Evolutionary conservation across 2,329 filamentous ascomycete genomes (phyloP), one percentile per base, ranked within the genome.

Genomic region (Xylaria sp.): DNA sequence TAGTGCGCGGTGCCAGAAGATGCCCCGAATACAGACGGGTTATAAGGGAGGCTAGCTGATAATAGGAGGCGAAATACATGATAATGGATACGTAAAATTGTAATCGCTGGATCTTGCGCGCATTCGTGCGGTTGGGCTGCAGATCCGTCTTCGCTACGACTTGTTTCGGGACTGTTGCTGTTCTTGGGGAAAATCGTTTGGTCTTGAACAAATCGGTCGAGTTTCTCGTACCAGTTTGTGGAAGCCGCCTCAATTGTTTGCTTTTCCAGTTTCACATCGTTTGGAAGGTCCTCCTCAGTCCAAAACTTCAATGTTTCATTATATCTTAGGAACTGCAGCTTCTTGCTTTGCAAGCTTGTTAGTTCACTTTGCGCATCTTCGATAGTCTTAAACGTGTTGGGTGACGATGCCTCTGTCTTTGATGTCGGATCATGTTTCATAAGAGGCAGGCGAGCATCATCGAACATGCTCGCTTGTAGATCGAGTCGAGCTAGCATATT

Each of bases 401-500:
- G 15, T 52, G 36, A 49, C 25, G 18, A 48, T 23, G 9, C n/a
- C 31, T 58, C 36, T 12, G n/a, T 10, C n/a, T 28, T 41, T n/a
- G 49, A 8, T 12, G 15, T 8, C 15, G 12, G 10, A 48, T 3
- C n/a, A 1, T 31, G 8, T 28, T 3, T 39, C 18, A n/a, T 25
- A 55, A 48, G 39, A 39, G 39, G 64, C 0, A 36, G 49, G n/a
- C 64, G 64, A 55, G 36, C 39, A 60, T 61, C 57, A 13, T 66
- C 57, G 28, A 66, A 66, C 56, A 66, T 66, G 41, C 56, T 66
- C 7, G 64, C 64, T 49, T 66, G 64, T 33, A 66, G 46, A 49
- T 66, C 64, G 15, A 66, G 36, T 23, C 57, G 56, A 61, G 56
- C n/a, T 55, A 66, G 13, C 18, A 49, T 61, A 36, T 61, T 49